Base-by-base conservation (phyloP, 192 early-diverging fungal genomes). In the Backusella tarrabulga region DNA sequence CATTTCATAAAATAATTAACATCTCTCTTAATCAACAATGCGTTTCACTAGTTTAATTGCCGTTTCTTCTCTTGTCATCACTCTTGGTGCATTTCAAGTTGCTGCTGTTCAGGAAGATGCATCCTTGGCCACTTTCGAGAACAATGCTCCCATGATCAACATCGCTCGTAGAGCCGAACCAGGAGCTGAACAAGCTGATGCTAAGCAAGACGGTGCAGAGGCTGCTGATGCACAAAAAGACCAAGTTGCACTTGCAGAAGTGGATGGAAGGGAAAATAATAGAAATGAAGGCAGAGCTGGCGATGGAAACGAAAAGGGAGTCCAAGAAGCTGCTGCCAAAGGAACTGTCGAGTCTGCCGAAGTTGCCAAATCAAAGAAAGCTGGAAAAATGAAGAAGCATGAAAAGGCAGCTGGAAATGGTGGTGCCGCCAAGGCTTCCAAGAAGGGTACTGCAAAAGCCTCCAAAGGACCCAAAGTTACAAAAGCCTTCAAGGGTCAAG, bases 31-130 rank as follows among this genome's bases (percentile, higher is more conserved):
- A 9, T 60, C 8, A 26, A 63, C 56, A 1, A 63, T 63, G 56
- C 56, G 56, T 63, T 63, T 63, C 56, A 63, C 56, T 29, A 63
- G 56, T 63, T 63, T 63, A 63, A 63, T 63, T 63, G 56, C 56
- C 56, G 26, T 63, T 14, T 63, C 56, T 63, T 63, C 56, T 63
- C 56, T 63, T 63, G 23, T 63, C 56, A 63, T 63, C 23, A 14
- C 56, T 1, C 23, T 63, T 63, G 56, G 23, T 0, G 56, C n/a
- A 63, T 63, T 63, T n/a, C 56, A 63, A 63, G 56, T 29, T 26
- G 19, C 56, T 4, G 56, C 56, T 14, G 56, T 26, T 63, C 46
- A 50, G 19, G 56, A 63, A 26, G 56, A 63, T 29, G 56, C 4
- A 14, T 26, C 56, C 12, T 26, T 63, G 8, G 23, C 26, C 29